Evolutionary conservation across 2,329 filamentous ascomycete species (phyloP).

Genomic region (Botrytis byssoidea): DNA sequence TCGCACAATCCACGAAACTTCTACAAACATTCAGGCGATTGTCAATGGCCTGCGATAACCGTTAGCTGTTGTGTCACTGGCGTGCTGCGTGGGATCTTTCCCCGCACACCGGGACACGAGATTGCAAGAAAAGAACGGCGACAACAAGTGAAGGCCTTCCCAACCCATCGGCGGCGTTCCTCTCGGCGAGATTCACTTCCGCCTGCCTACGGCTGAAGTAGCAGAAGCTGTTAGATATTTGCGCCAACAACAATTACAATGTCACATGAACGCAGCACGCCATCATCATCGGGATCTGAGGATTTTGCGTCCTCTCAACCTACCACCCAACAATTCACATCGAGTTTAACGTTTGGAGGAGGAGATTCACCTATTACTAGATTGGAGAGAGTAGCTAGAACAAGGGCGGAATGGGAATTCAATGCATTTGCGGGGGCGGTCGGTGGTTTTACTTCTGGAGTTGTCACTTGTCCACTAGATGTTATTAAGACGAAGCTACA

Average conservation of each 20-base stretch:
- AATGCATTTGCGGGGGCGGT: constrained; percentile 84
- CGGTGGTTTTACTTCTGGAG: constrained; percentile 87
- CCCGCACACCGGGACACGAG: constrained; percentile 54
- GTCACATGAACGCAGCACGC: constrained; percentile 46
- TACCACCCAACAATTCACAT: constrained; percentile 28
- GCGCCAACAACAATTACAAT: constrained; percentile 42
- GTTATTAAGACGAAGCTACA: constrained; percentile 99
- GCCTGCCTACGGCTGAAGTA: constrained; percentile 15
- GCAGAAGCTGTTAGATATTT: constrained; percentile 41
- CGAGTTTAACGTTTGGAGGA: constrained; percentile 24
- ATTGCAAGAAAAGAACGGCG: constrained; percentile 33
- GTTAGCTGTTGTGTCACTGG: constrained; percentile 53
- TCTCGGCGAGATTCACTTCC: not conserved
- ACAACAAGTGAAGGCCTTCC: constrained; percentile 24
- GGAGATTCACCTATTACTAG: constrained; percentile 41
- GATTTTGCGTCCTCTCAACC: constrained; percentile 33
- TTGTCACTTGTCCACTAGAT: constrained; percentile 95
- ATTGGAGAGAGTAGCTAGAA: constrained; percentile 56
- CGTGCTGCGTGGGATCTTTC: constrained; percentile 58
- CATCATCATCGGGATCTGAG: constrained; percentile 36
- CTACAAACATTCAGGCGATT: constrained; percentile 13
- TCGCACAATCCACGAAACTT: constrained; percentile 4
- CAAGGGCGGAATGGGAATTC: constrained; percentile 62
- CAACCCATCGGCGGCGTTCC: not conserved
- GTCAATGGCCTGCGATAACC: constrained; percentile 59